Evolutionary conservation across 192 early-diverging fungal genomes (phyloP), one percentile per base, ranked within the genome.

Genomic region (Linnemannia hyalina): DNA sequence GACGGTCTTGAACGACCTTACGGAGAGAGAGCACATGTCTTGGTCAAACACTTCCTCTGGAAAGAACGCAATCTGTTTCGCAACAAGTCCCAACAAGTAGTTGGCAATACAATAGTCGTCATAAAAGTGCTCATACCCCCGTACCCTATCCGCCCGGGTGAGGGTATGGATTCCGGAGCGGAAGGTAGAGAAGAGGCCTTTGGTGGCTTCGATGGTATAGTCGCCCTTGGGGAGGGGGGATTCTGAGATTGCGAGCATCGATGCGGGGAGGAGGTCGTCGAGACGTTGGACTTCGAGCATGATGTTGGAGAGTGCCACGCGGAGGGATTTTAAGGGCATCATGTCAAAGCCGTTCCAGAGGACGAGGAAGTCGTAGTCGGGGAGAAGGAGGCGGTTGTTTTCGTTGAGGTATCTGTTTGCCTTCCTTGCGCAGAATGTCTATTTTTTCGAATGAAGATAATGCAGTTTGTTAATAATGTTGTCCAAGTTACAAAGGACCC

Each of bases 391-490:
- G 29, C 75, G 78, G 26, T 92, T 77, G 70, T 89, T 85, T 16
- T 88, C 89, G 78, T 97, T 97, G 29, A 88, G 20, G 80, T 94
- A 97, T 75, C 96, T 96, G 73, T 94, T 92, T 6, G 94, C 89
- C 84, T 98, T 98, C 47, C 97, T 92, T 29, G 94, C 90, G 4
- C 97, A 94, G 82, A 93, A 97, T 68, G 94, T 93, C 92, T 98
- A 80, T 47, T 0, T 40, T 40, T 20, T 23, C 23, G 13, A 75
- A 22, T 68, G 0, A 1, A 36, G 20, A 23, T 41, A 49, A 4
- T 9, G 44, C 10, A 2, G 15, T 41, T 20, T 70, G 23, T 70
- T 7, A 70, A 70, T 70, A 70, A 41, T 23, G 13, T 46, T 11
- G 11, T 46, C 3, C 13, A 13, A 46, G 42, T 44, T 11, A 1